phyloP scores from a whole-genome alignment of 2,329 filamentous ascomycete genomes.

The Sporothrix inflata region DNA sequence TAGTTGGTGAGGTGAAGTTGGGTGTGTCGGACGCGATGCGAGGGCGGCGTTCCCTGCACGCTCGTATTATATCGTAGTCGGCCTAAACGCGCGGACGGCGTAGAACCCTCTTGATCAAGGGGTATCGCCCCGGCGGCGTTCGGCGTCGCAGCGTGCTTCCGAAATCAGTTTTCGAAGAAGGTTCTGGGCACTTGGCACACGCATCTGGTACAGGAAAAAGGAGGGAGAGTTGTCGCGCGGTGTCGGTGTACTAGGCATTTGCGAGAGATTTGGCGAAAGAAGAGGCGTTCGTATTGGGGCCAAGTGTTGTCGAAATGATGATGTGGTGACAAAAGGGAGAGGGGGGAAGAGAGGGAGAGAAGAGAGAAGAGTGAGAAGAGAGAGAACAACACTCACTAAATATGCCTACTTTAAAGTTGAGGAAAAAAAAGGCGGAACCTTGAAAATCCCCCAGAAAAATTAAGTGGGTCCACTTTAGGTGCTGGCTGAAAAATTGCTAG shows the following conservation, averaged over 20 bases:
- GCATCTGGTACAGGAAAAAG: slow-evolving; percentile 63
- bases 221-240: slow-evolving; percentile 49
- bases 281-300: slow-evolving; percentile 20
- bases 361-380: slow-evolving; percentile 6
- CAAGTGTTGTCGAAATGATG: slow-evolving; percentile 25
- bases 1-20: not conserved
- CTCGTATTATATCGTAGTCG: not conserved
- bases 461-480: slow-evolving; percentile 12
- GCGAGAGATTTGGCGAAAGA: slow-evolving; percentile 35
- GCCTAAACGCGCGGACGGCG: slow-evolving; percentile 3
- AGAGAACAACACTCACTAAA: not conserved
- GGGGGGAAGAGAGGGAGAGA: slow-evolving; percentile 7
- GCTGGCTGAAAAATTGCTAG: slow-evolving; percentile 15
- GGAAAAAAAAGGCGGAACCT: slow-evolving; percentile 5
- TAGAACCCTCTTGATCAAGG: slow-evolving; percentile 28
- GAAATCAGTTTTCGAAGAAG: slow-evolving; percentile 54
- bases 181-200: slow-evolving; percentile 54
- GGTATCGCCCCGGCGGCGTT: slow-evolving; percentile 57
- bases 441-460: slow-evolving; percentile 26
- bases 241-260: slow-evolving; percentile 61
- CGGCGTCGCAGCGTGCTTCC: slow-evolving; percentile 59
- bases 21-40: not conserved
- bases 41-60: not conserved
- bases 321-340: slow-evolving; percentile 22
- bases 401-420: not conserved